These are phyloP conservation scores for Pelargonium myrrhifolium DNA, from an alignment of 441 rosid genomes.

Conservation along the genomic window DNA sequence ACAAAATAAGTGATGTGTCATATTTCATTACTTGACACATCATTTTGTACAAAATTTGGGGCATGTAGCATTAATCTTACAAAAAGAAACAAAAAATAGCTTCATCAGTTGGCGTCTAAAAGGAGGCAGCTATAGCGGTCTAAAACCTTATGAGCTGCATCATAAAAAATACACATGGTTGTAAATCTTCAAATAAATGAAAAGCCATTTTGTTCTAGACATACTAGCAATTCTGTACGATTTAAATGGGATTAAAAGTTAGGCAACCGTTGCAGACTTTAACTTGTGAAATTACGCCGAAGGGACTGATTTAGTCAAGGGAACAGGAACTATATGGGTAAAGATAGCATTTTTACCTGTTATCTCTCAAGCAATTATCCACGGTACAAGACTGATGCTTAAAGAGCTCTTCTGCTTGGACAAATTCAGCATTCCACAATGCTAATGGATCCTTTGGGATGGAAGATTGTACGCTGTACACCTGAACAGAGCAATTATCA, in stretches of 20 bases:
- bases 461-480: constrained; percentile 77
- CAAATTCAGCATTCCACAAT: constrained; percentile 76
- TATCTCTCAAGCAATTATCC: constrained; percentile 81
- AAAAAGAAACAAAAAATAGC: too few relatives aligned
- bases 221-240: neutral
- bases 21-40: too few relatives aligned
- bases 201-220: neutral
- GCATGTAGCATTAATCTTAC: too few relatives aligned
- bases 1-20: too few relatives aligned
- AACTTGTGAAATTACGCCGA: neutral
- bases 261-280: neutral
- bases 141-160: neutral
- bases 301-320: neutral
- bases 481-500: constrained; percentile 53
- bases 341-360: constrained; percentile 40
- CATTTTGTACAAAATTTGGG: too few relatives aligned
- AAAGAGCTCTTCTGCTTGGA: constrained; percentile 83
- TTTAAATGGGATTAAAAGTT: neutral
- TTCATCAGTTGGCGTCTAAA: neutral
- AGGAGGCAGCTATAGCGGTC: neutral
- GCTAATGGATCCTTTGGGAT: constrained; percentile 74
- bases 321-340: neutral
- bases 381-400: constrained; percentile 37
- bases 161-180: neutral
- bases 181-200: neutral